Percentiles rank a stretch among this genome's conserved stretches.
These are phyloP conservation scores for Cucumis hystrix DNA, from an alignment of 306 rosid genomes.

Conservation along the genomic window DNA sequence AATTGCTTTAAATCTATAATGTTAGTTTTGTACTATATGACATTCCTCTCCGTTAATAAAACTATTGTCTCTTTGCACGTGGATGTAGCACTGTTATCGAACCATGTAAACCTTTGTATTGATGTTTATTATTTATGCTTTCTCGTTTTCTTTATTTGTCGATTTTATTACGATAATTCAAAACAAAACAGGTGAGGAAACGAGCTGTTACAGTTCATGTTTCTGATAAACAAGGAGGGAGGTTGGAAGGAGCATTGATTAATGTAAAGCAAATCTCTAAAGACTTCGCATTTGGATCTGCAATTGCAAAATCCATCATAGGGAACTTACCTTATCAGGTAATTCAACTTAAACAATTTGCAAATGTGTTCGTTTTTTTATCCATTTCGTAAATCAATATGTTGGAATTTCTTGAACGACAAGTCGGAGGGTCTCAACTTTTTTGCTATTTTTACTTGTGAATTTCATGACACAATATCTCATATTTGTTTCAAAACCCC, in stretches of 20 bases:
- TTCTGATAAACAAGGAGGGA: constrained; percentile 39
- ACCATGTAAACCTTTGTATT: too few species aligned
- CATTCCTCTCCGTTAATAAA: too few species aligned
- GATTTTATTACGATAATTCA: too few species aligned
- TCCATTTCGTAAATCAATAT: not conserved
- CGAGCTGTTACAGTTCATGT: constrained; percentile 69
- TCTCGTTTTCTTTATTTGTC: too few species aligned
- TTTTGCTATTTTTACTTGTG: too few species aligned
- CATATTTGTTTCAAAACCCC: not conserved
- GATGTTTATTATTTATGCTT: too few species aligned
- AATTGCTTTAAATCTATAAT: not conserved
- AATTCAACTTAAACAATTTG: not conserved
- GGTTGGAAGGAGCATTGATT: constrained; percentile 44
- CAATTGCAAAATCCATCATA: constrained; percentile 65
- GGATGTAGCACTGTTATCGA: too few species aligned
- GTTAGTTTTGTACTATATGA: not conserved
- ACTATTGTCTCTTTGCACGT: too few species aligned
- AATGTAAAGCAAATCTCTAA: constrained; percentile 41
- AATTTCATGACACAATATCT: not conserved
- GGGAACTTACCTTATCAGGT: constrained; percentile 83
- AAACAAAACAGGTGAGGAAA: constrained; percentile 44
- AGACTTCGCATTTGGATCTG: constrained; percentile 87
- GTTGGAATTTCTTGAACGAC: too few species aligned
- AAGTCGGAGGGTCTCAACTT: too few species aligned
- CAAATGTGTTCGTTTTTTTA: not conserved